Evolutionary conservation across 192 early-diverging fungal genomes (phyloP), one percentile per base, ranked within the genome.

Genomic region (Allomyces javanicus): DNA sequence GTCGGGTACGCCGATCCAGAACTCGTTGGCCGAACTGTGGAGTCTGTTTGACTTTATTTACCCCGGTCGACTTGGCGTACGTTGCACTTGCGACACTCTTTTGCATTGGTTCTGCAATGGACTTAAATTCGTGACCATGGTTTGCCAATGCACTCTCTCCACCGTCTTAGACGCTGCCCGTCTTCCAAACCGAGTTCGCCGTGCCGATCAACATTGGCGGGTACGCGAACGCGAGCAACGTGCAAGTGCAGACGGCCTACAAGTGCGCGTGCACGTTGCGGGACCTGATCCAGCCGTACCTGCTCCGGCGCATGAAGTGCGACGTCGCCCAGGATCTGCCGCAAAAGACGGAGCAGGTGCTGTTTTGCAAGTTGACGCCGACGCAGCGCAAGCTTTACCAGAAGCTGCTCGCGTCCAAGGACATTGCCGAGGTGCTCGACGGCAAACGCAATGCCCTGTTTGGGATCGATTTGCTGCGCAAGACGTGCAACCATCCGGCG

Each of bases 401-500:
- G 25, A 67, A 72, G 6, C 96, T 88, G 71, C 71, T 95, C 62
- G 74, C 78, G 22, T 87, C 87, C 43, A 73, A 77, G 4, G 90
- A 90, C 12, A 85, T 92, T 74, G 77, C 78, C 25, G 73, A 81
- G 17, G 94, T 96, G 25, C 68, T 96, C 69, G 72, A 79, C 11
- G 90, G 92, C 0, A 85, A 85, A 61, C 76, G 88, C 63, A 86
- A 96, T 62, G 88, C 88, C 26, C 75, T 96, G 26, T 88, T 75
- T 73, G 94, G 93, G 14, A 93, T 96, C 65, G 94, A 96, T 67
- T 79, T 89, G 62, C 81, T 94, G 11, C 79, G 94, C 63, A 97
- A 99, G 77, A 94, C 96, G 25, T 99, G 96, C 71, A 96, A 99
- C 70, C 96, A 99, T 67, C 92, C 91, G 0, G 94, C 97, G 70